phyloP scores from a whole-genome alignment of 306 rosid species.

The Canavalia ensiformis region DNA sequence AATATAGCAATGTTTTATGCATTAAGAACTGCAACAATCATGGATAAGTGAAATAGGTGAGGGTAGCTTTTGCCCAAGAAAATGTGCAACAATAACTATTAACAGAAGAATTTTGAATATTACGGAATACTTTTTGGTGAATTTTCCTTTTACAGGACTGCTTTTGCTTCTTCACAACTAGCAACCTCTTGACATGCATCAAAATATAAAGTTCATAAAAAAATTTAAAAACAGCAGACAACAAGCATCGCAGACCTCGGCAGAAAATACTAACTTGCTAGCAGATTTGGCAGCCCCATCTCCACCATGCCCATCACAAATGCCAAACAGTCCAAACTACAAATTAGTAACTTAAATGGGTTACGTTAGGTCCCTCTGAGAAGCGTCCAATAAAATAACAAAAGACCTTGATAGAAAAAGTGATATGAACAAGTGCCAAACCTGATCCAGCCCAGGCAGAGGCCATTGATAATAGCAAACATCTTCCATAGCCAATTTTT shows the following conservation, averaged over 20 bases:
- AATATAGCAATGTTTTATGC: conserved; percentile 32
- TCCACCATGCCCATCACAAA: conserved; percentile 98
- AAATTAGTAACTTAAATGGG: conserved; percentile 52
- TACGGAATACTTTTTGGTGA: background rate
- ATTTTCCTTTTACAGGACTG: background rate
- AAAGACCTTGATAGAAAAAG: conserved; percentile 32
- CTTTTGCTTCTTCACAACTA: conserved; percentile 16
- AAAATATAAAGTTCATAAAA: conserved; percentile 24
- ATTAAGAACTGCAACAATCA: conserved; percentile 36
- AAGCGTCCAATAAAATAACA: conserved; percentile 42
- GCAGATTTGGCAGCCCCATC: conserved; percentile 90
- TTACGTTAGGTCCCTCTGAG: conserved; percentile 46
- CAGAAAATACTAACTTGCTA: conserved; percentile 82
- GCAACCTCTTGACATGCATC: background rate
- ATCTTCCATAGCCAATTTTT: conserved; percentile 94
- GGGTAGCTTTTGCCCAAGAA: background rate
- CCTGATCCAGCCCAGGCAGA: conserved; percentile 92
- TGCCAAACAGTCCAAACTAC: conserved; percentile 94
- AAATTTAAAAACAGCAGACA: conserved; percentile 17
- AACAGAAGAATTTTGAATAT: conserved; percentile 10
- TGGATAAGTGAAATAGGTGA: conserved; percentile 4
- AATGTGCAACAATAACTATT: no score
- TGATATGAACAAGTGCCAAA: conserved; percentile 46
- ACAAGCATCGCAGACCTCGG: conserved; percentile 45
- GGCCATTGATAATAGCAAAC: conserved; percentile 96